These are phyloP conservation scores for Leucocoprinus birnbaumii DNA, from an alignment of 768 basidiomycete genomes.

Conservation along the genomic window DNA sequence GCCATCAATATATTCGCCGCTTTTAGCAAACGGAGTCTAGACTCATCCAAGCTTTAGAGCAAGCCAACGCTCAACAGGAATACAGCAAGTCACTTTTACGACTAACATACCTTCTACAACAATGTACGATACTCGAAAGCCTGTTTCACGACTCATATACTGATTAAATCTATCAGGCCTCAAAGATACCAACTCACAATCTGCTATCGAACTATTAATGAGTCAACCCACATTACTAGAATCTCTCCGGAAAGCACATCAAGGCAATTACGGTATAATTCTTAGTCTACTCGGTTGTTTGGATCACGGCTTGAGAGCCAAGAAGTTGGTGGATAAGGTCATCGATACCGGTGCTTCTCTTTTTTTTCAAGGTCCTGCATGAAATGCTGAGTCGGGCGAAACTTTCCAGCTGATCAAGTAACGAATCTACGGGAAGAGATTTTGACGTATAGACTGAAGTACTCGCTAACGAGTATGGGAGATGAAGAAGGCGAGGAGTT, in stretches of 20 bases:
- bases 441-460: slow-evolving; percentile 76
- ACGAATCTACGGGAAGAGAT: slow-evolving; percentile 90
- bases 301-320: slow-evolving; percentile 82
- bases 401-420: slow-evolving; percentile 77
- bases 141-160: not conserved
- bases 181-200: slow-evolving; percentile 62
- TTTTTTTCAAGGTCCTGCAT: not conserved
- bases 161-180: slow-evolving; percentile 45
- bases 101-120: slow-evolving; percentile 81
- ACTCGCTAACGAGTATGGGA: slow-evolving; percentile 78
- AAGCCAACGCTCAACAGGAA: slow-evolving; percentile 79
- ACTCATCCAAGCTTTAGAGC: slow-evolving; percentile 64
- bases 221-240: slow-evolving; percentile 78
- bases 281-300: slow-evolving; percentile 91
- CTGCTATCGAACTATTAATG: slow-evolving; percentile 83
- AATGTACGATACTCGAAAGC: slow-evolving; percentile 41
- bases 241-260: slow-evolving; percentile 83
- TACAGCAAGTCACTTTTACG: slow-evolving; percentile 69
- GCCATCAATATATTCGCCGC: not conserved
- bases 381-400: too few species aligned
- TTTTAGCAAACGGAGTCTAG: slow-evolving; percentile 52
- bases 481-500: slow-evolving; percentile 55
- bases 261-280: slow-evolving; percentile 90
- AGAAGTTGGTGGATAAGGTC: slow-evolving; percentile 85
- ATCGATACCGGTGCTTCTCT: slow-evolving; percentile 63